Base-by-base conservation (phyloP, 768 basidiomycete species). In the Termitomyces sp. region DNA sequence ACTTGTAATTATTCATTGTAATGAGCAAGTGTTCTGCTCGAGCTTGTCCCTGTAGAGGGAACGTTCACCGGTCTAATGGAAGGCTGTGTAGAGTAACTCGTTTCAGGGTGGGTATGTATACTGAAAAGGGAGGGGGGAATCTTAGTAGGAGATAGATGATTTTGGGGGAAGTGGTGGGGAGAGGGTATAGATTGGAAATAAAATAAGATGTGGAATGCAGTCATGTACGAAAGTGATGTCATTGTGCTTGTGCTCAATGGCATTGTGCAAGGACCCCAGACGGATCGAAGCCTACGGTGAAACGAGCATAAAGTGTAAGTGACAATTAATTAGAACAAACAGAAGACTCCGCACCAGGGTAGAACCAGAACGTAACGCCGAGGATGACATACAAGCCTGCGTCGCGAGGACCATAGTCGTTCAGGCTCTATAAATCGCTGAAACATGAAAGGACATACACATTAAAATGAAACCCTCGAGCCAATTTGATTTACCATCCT, bases 401-500 rank as follows among this genome's bases (percentile, higher is more conserved):
- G 24, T 42, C 6, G 16, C 20, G 22, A 49, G 9, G 42, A 39
- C 1, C 58, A 55, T 36, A 53, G 62, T 40, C 4, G 60, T 53
- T 52, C 7, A 20, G 45, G n/a, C 6, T 16, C 16, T 22, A 35
- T 4, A 40, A 38, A 55, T n/a, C 40, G 8, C 15, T 13, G 38
- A 54, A 52, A 33, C 28, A 45, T 40, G 28, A 33, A 49, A 49
- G 39, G 3, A 76, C 83, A 63, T 72, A 86, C 87, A 83, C 79
- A 90, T 88, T 24, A 94, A 66, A 39, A 83, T 75, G 67, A 81
- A 78, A 3, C 92, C 92, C 73, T 96, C 94, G n/a, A 97, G 79
- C 79, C 94, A 97, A 72, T 96, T 96, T 33, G 89, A 91, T 69
- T 86, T 90, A 13, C 94, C 94, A 66, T 97, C 96, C 53, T 86